A percentile compares a stretch with the other conserved stretches of the same genome.
Conservation (phyloP, 257 asterid genomes). For the Cordia subcordata region DNA sequence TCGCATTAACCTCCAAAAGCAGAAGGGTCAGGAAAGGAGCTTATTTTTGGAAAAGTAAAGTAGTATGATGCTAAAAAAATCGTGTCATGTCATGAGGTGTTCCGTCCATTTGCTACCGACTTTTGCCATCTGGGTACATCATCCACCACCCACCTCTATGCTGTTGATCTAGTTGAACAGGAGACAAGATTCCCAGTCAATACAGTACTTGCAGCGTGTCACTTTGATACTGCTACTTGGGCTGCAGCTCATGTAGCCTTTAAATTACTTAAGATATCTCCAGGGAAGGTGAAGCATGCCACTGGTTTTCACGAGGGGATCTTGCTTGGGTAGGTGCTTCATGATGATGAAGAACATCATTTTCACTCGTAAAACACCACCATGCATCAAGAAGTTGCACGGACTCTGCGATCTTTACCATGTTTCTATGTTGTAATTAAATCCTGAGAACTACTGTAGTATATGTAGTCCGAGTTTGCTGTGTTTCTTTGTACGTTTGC, state of each 20-base stretch:
- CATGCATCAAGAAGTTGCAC: no score
- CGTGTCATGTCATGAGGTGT: slow-evolving; percentile 31
- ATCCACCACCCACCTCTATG: slow-evolving; percentile 15
- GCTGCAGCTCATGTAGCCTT: slow-evolving; percentile 27
- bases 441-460: no score
- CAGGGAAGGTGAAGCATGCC: slow-evolving; percentile 35
- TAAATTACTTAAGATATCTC: slow-evolving; percentile 17
- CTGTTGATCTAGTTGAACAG: slow-evolving; percentile 19
- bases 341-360: neutral
- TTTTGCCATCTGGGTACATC: slow-evolving; percentile 30
- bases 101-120: slow-evolving; percentile 30
- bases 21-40: slow-evolving; percentile 4
- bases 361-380: no score
- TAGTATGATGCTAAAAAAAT: slow-evolving; percentile 4
- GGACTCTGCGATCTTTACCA: no score
- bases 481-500: no score
- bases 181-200: neutral
- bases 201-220: slow-evolving; percentile 20
- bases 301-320: slow-evolving; percentile 24
- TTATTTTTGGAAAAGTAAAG: slow-evolving; percentile 6
- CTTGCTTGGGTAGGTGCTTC: slow-evolving; percentile 24
- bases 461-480: no score
- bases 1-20: slow-evolving; percentile 18
- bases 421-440: no score
- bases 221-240: slow-evolving; percentile 31